phyloP scores from a whole-genome alignment of 1,284 basidiomycete genomes.

The Neotropicomus parvogracilis region DNA sequence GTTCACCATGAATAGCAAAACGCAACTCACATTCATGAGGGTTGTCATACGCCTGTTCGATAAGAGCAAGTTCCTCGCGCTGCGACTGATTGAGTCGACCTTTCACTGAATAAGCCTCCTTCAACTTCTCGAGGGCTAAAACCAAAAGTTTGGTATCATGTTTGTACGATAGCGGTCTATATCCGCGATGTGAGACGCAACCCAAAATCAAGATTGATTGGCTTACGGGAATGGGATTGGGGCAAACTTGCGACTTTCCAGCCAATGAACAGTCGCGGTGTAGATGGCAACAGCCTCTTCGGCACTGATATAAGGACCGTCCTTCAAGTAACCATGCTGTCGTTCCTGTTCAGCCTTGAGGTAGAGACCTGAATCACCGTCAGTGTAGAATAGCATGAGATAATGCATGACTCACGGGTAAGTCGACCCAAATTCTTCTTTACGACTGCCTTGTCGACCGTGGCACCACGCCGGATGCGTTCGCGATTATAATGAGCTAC shows the following conservation, averaged over 20 bases:
- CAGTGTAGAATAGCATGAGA: constrained; percentile 5
- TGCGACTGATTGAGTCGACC: constrained; percentile 94
- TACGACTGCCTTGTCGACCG: constrained; percentile 98
- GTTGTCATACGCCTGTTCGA: constrained; percentile 96
- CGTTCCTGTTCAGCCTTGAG: constrained; percentile 97
- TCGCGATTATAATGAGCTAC: constrained; percentile 94
- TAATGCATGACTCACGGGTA: constrained; percentile 53
- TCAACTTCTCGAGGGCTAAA: constrained; percentile 91
- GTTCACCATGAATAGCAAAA: background rate
- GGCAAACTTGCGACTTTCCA: constrained; percentile 93
- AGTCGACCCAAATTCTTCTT: constrained; percentile 93
- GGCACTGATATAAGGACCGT: constrained; percentile 94
- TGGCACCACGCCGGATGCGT: constrained; percentile 93
- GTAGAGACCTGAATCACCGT: constrained; percentile 62
- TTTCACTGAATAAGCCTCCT: constrained; percentile 98
- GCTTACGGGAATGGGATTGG: constrained; percentile 94
- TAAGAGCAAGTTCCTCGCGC: constrained; percentile 91
- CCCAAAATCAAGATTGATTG: background rate
- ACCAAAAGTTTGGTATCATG: constrained; percentile 96
- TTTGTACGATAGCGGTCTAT: constrained; percentile 89
- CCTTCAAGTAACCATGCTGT: constrained; percentile 95
- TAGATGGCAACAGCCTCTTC: constrained; percentile 98
- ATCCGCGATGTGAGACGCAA: constrained; percentile 8
- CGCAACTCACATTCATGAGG: constrained; percentile 74
- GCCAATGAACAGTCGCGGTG: constrained; percentile 96